Conservation (phyloP, 331 rosid genomes). For the Malus hybrid region DNA sequence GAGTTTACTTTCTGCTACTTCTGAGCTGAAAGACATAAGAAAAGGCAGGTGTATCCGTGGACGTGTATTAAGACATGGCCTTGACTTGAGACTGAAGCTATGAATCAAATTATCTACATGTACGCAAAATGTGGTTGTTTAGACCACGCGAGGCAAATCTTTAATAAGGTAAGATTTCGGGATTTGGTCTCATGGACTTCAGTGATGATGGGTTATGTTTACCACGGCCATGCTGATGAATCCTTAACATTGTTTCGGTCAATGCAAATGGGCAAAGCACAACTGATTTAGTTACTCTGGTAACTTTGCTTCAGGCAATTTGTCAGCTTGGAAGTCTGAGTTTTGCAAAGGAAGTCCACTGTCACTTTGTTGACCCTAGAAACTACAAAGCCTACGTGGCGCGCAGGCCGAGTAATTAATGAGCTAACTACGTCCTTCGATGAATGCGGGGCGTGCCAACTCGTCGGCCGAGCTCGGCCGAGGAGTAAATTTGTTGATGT, state of each 20-base stretch:
- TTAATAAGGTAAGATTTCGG: conserved; percentile 17
- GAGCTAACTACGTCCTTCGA: too few species aligned
- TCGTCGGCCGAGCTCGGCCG: too few species aligned
- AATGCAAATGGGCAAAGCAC: conserved; percentile 27
- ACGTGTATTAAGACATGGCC: conserved; percentile 18
- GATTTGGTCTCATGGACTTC: conserved; percentile 52
- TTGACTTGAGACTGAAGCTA: conserved; percentile 21
- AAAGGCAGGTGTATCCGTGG: conserved; percentile 33
- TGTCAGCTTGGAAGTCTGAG: conserved; percentile 33
- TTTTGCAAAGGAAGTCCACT: too few species aligned
- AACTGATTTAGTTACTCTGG: conserved; percentile 21
- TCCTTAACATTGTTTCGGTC: conserved; percentile 33
- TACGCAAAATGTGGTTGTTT: conserved; percentile 28
- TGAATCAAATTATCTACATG: conserved; percentile 30
- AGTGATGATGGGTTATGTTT: conserved; percentile 34
- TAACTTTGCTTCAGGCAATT: conserved; percentile 39
- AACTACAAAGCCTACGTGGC: too few species aligned
- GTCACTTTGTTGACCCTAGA: too few species aligned
- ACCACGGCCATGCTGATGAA: conserved; percentile 23
- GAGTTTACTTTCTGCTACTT: conserved; percentile 35
- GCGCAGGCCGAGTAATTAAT: too few species aligned
- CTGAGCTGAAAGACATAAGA: conserved; percentile 24
- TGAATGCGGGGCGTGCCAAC: too few species aligned
- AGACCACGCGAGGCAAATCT: conserved; percentile 24
- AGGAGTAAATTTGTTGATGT: too few species aligned